A percentile compares a stretch with the other conserved stretches of the same genome.
Conservation (phyloP, 2,329 filamentous ascomycete genomes). For the Botryotinia convoluta region DNA sequence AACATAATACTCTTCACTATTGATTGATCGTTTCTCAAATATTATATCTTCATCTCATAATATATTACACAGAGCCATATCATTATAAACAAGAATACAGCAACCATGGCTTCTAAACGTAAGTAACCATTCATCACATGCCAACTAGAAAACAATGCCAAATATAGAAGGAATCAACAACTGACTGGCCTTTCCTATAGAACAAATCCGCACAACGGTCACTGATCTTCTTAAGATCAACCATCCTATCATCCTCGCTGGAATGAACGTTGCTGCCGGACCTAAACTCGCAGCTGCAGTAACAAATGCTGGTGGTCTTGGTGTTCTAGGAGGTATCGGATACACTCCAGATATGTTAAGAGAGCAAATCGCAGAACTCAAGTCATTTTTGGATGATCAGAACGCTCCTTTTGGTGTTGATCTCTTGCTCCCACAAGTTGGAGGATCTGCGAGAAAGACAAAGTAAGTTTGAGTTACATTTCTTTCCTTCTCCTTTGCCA, state of each 20-base stretch:
- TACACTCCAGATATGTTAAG: constrained; percentile 97
- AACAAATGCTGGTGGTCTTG: constrained; percentile 92
- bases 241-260: constrained; percentile 90
- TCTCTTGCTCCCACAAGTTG: constrained; percentile 88
- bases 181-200: constrained; percentile 45
- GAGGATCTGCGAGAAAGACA: constrained; percentile 90
- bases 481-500: constrained; percentile 19
- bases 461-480: constrained; percentile 60
- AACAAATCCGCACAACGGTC: constrained; percentile 84
- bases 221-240: constrained; percentile 98
- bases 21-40: constrained; percentile 12
- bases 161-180: not conserved
- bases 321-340: constrained; percentile 91
- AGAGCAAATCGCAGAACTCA: constrained; percentile 93
- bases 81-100: constrained; percentile 31
- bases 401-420: constrained; percentile 95
- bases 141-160: not conserved
- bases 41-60: constrained; percentile 7
- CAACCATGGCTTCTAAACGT: constrained; percentile 75
- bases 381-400: constrained; percentile 83
- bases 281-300: constrained; percentile 95
- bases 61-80: constrained; percentile 8
- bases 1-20: not conserved
- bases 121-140: constrained; percentile 45
- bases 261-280: constrained; percentile 98